These are phyloP conservation scores for Saururus chinensis DNA, from an alignment of 164 flowering plant species.

Conservation along the genomic window DNA sequence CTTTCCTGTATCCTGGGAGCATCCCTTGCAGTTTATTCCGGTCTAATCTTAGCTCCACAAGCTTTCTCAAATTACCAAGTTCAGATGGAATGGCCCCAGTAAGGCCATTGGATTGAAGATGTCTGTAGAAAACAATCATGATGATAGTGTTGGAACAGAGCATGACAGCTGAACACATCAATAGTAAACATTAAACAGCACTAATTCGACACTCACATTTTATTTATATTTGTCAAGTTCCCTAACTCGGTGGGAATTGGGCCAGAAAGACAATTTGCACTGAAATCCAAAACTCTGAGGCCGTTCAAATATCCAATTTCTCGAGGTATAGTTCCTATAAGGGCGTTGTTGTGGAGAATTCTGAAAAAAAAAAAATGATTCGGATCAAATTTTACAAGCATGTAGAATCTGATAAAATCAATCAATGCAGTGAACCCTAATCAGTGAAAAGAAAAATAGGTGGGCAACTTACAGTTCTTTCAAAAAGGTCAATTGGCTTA, in stretches of 20 bases:
- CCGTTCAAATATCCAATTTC: slow-evolving; percentile 56
- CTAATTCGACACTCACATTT: slow-evolving; percentile 37
- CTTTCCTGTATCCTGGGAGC: slow-evolving; percentile 38
- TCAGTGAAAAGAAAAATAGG: neutral
- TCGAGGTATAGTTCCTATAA: slow-evolving; percentile 71
- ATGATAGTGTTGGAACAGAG: neutral
- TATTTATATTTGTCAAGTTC: slow-evolving; percentile 34
- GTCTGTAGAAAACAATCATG: slow-evolving; percentile 27
- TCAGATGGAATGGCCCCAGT: slow-evolving; percentile 62
- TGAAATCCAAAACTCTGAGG: slow-evolving; percentile 74
- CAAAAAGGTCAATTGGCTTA: slow-evolving; percentile 50
- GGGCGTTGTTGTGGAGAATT: slow-evolving; percentile 51
- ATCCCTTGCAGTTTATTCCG: slow-evolving; percentile 78
- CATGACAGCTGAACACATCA: neutral
- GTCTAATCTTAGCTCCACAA: slow-evolving; percentile 58
- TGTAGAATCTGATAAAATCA: neutral
- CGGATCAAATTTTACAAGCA: neutral
- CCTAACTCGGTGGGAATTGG: slow-evolving; percentile 75
- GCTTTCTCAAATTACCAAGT: slow-evolving; percentile 54
- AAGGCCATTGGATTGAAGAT: slow-evolving; percentile 77
- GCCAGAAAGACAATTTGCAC: slow-evolving; percentile 69
- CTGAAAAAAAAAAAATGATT: slow-evolving; percentile 26
- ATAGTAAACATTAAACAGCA: neutral
- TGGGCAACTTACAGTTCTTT: slow-evolving; percentile 54
- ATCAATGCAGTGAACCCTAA: neutral